These are phyloP conservation scores for Kwoniella sp. DNA, from an alignment of 768 basidiomycete species.

Conservation along the genomic window DNA sequence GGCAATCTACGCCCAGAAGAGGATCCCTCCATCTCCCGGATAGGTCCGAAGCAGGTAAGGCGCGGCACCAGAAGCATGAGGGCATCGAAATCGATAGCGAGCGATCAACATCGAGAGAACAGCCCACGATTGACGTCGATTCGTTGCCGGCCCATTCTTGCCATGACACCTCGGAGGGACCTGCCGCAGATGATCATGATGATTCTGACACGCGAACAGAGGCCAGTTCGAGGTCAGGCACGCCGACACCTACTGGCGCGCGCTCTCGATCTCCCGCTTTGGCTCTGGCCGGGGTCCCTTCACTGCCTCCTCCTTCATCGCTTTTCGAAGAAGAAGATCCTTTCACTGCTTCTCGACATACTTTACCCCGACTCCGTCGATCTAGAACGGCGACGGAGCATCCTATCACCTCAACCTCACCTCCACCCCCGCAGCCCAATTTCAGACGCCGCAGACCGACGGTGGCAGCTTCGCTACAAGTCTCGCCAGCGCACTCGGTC, in stretches of 20 bases:
- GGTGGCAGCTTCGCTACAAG: slow-evolving; percentile 15
- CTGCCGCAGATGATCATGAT: not conserved
- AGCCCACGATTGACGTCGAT: slow-evolving; percentile 23
- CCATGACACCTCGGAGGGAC: not conserved
- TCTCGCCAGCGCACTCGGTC: slow-evolving; percentile 20
- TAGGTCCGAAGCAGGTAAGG: not conserved
- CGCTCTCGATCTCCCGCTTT: slow-evolving; percentile 4
- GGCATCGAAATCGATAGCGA: not conserved
- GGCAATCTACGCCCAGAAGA: slow-evolving; percentile 8
- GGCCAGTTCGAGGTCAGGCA: slow-evolving; percentile 10
- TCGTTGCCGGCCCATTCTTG: slow-evolving; percentile 11
- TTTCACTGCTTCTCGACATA: slow-evolving; percentile 5
- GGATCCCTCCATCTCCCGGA: slow-evolving; percentile 2
- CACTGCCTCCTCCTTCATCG: not conserved
- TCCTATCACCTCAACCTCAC: not conserved
- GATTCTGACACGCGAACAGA: not conserved
- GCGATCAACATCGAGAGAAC: not conserved
- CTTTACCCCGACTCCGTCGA: slow-evolving; percentile 15
- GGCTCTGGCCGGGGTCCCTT: slow-evolving; percentile 8
- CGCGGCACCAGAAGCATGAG: not conserved
- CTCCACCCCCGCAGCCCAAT: not conserved
- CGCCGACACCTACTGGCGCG: slow-evolving; percentile 15
- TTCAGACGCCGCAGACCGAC: slow-evolving; percentile 14
- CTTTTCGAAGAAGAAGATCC: not conserved
- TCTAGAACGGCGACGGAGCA: slow-evolving; percentile 1